A percentile compares a stretch with the other conserved stretches of the same genome.
Conservation (phyloP, 2,329 filamentous ascomycete species). For the Dothideomycetes sp. region DNA sequence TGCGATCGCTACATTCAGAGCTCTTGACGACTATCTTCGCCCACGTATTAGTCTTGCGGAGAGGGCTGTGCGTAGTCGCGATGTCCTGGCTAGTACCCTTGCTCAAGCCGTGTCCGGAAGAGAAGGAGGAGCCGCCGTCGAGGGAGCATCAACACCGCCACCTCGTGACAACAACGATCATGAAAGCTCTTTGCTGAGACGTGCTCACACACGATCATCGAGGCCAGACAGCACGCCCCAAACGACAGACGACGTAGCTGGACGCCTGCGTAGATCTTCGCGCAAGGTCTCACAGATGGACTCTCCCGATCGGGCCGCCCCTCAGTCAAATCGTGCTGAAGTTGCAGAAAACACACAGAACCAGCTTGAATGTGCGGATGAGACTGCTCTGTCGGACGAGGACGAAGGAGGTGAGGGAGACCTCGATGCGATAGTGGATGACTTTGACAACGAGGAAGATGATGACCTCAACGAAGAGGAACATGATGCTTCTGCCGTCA, state of each 20-base stretch:
- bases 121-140: constrained; percentile 49
- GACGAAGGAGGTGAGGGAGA: constrained; percentile 44
- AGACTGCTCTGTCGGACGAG: constrained; percentile 66
- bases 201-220: constrained; percentile 4
- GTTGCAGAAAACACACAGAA: constrained; percentile 55
- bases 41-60: constrained; percentile 79
- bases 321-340: constrained; percentile 43
- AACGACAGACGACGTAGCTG: constrained; percentile 9
- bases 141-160: constrained; percentile 16
- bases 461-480: constrained; percentile 61
- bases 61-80: constrained; percentile 51
- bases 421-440: constrained; percentile 81
- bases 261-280: constrained; percentile 25
- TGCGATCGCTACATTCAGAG: constrained; percentile 95
- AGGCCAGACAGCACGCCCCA: constrained; percentile 10
- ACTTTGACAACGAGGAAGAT: constrained; percentile 78
- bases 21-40: constrained; percentile 87
- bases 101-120: constrained; percentile 41
- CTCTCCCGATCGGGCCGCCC: constrained; percentile 17
- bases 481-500: constrained; percentile 77
- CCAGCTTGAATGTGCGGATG: constrained; percentile 84
- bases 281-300: constrained; percentile 23
- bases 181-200: not conserved
- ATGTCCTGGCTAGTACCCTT: constrained; percentile 57
- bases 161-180: not conserved